Base-by-base conservation (phyloP, 441 rosid genomes). In the Eutrema salsugineum region DNA sequence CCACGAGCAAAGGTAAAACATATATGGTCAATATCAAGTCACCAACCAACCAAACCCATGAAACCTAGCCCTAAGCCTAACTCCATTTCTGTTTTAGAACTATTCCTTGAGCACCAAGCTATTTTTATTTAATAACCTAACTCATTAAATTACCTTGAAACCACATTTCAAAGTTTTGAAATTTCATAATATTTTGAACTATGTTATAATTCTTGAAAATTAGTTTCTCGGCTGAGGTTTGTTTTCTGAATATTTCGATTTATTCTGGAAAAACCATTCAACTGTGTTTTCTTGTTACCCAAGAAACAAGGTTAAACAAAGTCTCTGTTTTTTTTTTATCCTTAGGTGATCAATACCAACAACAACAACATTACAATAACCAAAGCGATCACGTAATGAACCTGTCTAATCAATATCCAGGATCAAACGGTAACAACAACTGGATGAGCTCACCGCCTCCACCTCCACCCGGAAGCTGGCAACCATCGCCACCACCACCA, bases 371-470 rank as follows among this genome's bases (percentile, higher is more conserved):
- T 35, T 72, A 72, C 68, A 50, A 58, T 38, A 73, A 54, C 46
- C 82, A 72, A 38, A 71, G 58, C 24, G 82, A 77, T 20, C 73
- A 75, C 22, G 64, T 44, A 14, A 64, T 65, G n/a, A 76, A 67
- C 51, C 42, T 83, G 43, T 79, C 86, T 33, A 66, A 84, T 9
- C 86, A 69, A 36, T 75, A 75, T 27, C 49, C 85, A 0, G 83
- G 78, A 9, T 71, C 71, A 14, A 58, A 64, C 30, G 59, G 69
- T 4, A 82, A 6, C 2, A 77, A 28, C 28, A 77, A 59, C 65
- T 77, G 80, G 80, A 71, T 59, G 72, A 77, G 58, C 33, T 89
- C 63, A 82, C 90, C 93, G 84, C 88, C 74, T 44, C 77, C 68
- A 19, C 72, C 76, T 2, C 77, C 80, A 50, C 80, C 80, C 5